phyloP scores from a whole-genome alignment of 208 protist genomes.

The Polymyxa betae region DNA sequence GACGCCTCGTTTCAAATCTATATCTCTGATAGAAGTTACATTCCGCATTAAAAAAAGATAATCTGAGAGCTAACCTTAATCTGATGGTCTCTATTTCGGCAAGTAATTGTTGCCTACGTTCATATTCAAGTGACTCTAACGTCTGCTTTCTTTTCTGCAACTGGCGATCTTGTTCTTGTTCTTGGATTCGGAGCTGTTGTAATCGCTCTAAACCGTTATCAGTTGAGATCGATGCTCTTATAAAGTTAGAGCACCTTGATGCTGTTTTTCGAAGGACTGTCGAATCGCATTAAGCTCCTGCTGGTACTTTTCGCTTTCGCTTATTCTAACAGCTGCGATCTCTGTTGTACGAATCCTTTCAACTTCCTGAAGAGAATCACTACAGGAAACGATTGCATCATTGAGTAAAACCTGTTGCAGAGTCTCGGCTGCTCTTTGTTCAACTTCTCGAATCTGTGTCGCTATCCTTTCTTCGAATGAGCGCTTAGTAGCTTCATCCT shows the following conservation, averaged over 20 bases:
- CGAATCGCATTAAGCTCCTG: background rate
- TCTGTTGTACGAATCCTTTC: constrained; percentile 11
- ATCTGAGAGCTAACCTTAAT: background rate
- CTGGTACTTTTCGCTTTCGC: background rate
- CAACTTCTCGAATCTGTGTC: constrained; percentile 11
- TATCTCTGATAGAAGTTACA: background rate
- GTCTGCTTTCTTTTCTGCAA: background rate
- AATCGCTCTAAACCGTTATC: background rate
- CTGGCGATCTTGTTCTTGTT: constrained; percentile 15
- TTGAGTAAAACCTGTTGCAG: background rate
- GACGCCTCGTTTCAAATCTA: background rate
- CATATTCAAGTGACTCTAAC: background rate
- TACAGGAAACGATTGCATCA: background rate
- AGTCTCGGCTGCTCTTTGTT: background rate
- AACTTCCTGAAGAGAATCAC: constrained; percentile 11
- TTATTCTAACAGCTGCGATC: background rate
- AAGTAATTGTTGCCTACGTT: constrained; percentile 17
- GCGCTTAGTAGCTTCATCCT: background rate
- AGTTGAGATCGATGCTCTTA: background rate
- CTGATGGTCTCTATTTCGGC: constrained; percentile 21
- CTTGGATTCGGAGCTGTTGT: background rate
- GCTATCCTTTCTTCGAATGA: background rate
- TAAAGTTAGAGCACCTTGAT: background rate
- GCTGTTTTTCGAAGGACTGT: background rate
- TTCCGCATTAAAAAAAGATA: background rate